Evolutionary conservation across 2,329 filamentous ascomycete genomes (phyloP).

Genomic region (Corinectria fuckeliana): DNA sequence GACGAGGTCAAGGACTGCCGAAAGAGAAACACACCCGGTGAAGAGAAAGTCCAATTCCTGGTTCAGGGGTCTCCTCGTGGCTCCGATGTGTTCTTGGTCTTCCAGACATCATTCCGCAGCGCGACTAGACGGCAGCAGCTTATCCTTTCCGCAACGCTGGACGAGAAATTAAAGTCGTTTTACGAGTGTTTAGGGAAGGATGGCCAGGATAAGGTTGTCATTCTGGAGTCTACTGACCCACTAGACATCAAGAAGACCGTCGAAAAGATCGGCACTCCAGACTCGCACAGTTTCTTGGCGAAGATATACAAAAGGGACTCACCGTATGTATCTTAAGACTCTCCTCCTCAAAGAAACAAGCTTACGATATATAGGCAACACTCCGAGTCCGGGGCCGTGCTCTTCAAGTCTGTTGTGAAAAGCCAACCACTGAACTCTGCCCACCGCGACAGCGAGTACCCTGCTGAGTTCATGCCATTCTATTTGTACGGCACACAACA

Average conservation of each 20-base stretch:
- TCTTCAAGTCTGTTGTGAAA: conserved; percentile 35
- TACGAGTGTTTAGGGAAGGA: conserved; percentile 1
- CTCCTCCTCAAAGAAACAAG: not conserved
- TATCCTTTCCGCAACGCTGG: conserved; percentile 31
- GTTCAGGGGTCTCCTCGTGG: conserved; percentile 44
- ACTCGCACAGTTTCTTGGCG: not conserved
- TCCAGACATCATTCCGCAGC: conserved; percentile 49
- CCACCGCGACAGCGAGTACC: conserved; percentile 45
- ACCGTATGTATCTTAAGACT: not conserved
- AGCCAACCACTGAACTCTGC: conserved; percentile 46
- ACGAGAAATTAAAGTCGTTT: not conserved
- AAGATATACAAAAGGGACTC: conserved; percentile 19
- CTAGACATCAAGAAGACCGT: conserved; percentile 2
- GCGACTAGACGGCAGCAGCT: conserved; percentile 44
- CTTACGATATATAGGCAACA: conserved; percentile 8
- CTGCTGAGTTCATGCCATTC: conserved; percentile 48
- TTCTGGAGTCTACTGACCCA: conserved; percentile 19
- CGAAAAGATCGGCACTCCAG: not conserved
- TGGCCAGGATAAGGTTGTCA: conserved; percentile 17
- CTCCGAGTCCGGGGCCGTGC: conserved; percentile 34
- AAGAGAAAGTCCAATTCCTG: conserved; percentile 47
- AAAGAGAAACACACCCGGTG: conserved; percentile 44
- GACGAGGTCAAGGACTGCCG: conserved; percentile 41
- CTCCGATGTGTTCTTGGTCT: conserved; percentile 47
- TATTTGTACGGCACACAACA: conserved; percentile 50